phyloP scores from a whole-genome alignment of 2,329 filamentous ascomycete genomes.

The Trichoderma breve region DNA sequence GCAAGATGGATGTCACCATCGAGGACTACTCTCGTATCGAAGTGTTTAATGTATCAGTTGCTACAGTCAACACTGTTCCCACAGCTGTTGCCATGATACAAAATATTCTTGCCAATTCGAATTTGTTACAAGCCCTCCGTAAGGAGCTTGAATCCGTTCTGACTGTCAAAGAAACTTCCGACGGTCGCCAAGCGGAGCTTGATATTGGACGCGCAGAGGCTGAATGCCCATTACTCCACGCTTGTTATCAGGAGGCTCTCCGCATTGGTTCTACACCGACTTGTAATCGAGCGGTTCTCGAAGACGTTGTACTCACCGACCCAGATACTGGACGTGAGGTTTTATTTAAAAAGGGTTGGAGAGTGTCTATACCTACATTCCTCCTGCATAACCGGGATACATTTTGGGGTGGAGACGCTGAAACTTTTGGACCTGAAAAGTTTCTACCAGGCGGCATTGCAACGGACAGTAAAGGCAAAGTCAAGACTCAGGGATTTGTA shows the following conservation, averaged over 20 bases:
- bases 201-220: background rate
- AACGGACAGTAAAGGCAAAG: background rate
- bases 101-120: background rate
- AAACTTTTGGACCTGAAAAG: background rate
- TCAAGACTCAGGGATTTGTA: background rate
- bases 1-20: background rate
- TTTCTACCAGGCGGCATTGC: background rate
- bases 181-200: background rate
- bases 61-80: slow-evolving; percentile 2
- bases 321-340: background rate
- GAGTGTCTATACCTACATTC: slow-evolving; percentile 5
- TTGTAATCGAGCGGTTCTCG: background rate
- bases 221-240: background rate
- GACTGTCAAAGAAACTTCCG: background rate
- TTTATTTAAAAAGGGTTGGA: background rate
- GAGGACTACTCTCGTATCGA: background rate
- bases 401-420: slow-evolving; percentile 4
- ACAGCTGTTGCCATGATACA: background rate
- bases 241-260: slow-evolving; percentile 8
- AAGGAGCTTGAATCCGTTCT: background rate
- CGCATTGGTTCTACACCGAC: background rate
- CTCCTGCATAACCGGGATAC: background rate
- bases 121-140: background rate
- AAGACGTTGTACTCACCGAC: background rate
- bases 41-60: slow-evolving; percentile 3